Base-by-base conservation (phyloP, 139 green algal genomes). In the Chlorella vulgaris region DNA sequence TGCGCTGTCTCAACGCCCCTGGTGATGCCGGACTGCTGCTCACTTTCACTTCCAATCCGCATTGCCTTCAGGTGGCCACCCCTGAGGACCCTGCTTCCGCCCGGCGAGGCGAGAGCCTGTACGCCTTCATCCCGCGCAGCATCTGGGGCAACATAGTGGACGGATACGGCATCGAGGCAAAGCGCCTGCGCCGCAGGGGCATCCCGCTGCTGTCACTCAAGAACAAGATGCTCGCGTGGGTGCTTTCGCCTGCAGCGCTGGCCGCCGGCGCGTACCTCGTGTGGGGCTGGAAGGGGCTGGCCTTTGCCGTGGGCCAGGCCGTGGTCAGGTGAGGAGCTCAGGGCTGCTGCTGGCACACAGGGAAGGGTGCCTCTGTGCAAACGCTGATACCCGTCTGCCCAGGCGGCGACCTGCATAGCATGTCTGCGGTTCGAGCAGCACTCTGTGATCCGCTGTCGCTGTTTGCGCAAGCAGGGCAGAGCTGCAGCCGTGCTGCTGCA, bases 11-110 rank as follows among this genome's bases (percentile, higher is more conserved):
- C n/a, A n/a, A n/a, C n/a, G n/a, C n/a, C n/a, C n/a, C n/a, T n/a
- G n/a, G n/a, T n/a, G n/a, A n/a, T n/a, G n/a, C n/a, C n/a, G n/a
- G n/a, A n/a, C n/a, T n/a, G n/a, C n/a, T n/a, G n/a, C n/a, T n/a
- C n/a, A n/a, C n/a, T n/a, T n/a, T n/a, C n/a, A n/a, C n/a, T n/a
- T n/a, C n/a, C n/a, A n/a, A n/a, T n/a, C n/a, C n/a, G n/a, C n/a
- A n/a, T n/a, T n/a, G n/a, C n/a, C 13, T 40, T 53, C 80, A 91
- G 86, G 80, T 90, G 22, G 90, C 76, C 7, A 91, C 85, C 4
- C 65, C 50, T 2, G 75, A 89, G 66, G 90, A 93, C 55, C 84
- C 88, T 1, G 65, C 86, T 7, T 86, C 90, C 21, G 84, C 90
- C 1, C 66, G 83, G 28, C 69, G 84, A 28, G 87, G 85, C 22